phyloP scores from a whole-genome alignment of 352 stramenopile genomes.

The Phytophthora aleatoria region DNA sequence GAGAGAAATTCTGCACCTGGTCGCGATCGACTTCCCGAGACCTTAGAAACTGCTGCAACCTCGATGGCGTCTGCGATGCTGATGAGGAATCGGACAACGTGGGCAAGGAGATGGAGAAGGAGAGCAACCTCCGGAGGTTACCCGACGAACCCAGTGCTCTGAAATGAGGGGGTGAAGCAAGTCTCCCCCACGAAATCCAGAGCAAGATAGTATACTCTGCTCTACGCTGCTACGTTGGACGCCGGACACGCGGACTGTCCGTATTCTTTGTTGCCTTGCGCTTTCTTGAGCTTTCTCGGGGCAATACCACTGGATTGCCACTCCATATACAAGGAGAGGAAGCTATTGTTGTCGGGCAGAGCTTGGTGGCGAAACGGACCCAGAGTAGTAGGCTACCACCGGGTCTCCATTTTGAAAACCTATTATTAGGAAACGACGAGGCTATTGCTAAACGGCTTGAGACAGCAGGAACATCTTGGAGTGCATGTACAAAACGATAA shows the following conservation, averaged over 20 bases:
- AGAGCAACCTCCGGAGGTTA: constrained; percentile 27
- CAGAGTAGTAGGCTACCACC: background rate
- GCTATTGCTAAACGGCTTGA: background rate
- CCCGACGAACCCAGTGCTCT: constrained; percentile 24
- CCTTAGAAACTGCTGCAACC: constrained; percentile 9
- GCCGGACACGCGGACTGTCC: background rate
- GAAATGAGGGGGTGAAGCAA: constrained; percentile 20
- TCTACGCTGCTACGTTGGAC: background rate
- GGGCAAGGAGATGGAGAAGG: constrained; percentile 32
- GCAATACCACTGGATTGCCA: constrained; percentile 27
- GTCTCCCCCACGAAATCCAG: constrained; percentile 24
- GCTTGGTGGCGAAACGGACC: constrained; percentile 28
- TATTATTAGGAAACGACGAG: constrained; percentile 17
- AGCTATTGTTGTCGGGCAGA: constrained; percentile 32
- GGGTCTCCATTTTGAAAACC: background rate
- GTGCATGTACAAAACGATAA: background rate
- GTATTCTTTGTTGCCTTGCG: constrained; percentile 1
- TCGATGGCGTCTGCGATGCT: constrained; percentile 11
- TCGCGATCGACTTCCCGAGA: constrained; percentile 18
- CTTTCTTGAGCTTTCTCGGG: constrained; percentile 14
- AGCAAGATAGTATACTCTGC: constrained; percentile 2
- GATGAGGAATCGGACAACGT: constrained; percentile 14
- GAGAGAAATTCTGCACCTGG: constrained; percentile 31
- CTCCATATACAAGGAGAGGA: constrained; percentile 22
- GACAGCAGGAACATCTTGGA: background rate